Evolutionary conservation across 2,329 filamentous ascomycete genomes (phyloP), one percentile per base, ranked within the genome.

Genomic region (Paramyrothecium roridum): DNA sequence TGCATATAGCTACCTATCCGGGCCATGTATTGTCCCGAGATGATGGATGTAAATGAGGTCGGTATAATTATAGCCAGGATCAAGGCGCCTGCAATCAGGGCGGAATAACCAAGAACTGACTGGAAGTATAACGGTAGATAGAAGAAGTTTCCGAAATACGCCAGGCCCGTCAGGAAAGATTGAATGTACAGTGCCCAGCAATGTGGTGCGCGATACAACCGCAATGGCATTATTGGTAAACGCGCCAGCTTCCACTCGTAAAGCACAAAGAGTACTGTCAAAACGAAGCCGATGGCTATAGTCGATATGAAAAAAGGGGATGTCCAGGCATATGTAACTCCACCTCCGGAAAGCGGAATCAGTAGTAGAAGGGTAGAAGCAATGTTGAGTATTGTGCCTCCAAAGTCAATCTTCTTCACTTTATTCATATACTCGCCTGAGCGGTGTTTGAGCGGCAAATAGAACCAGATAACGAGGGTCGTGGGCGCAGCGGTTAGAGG

Each of bases 101-200:
- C 59, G 3, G 59, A 59, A 56, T 65, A 67, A 1, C 59, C 57
- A 12, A 63, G 65, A 8, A 69, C 62, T 17, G 66, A 69, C 53
- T 72, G 70, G 52, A 71, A 66, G 51, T 70, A 73, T 2, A 73
- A 59, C 1, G 62, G 63, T 2, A 64, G 57, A 47, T 66, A 68
- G 56, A 68, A 70, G 13, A 70, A 58, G 40, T 68, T 65, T 8
- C 64, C 62, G 55, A 63, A 70, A 48, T 68, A 70, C 2, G 58
- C 61, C 48, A 66, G 57, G 12, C 67, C 67, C n/a, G 59, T 63
- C 20, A 69, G 54, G 50, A 69, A 62, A 13, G 59, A 60, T 43
- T 68, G 66, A 3, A 50, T 52, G 30, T 64, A 61, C 2, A 59
- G 60, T 3, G 20, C 60, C 10, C 51, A 59, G 54, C 61, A 67